Conservation (phyloP, 169 alveolate genomes). For the Hepatocystis sp. region DNA sequence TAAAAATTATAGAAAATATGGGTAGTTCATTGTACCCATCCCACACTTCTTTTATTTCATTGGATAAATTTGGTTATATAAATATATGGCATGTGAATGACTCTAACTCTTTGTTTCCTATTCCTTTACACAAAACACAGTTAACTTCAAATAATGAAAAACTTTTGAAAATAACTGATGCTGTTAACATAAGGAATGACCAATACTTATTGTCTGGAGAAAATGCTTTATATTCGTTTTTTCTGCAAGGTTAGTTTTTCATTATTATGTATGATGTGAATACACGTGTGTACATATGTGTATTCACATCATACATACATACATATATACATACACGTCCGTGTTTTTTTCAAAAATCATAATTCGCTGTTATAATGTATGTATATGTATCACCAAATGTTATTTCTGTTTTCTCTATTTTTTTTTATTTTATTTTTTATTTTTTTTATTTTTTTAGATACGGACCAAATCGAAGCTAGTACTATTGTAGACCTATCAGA, state of each 20-base stretch:
- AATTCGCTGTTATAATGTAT: too few species aligned
- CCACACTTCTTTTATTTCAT: slow-evolving; percentile 20
- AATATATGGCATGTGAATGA: slow-evolving; percentile 49
- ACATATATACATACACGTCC: too few species aligned
- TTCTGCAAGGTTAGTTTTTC: slow-evolving; percentile 30
- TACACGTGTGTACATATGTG: too few species aligned
- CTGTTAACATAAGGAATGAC: slow-evolving; percentile 12
- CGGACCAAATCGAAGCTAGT: too few species aligned
- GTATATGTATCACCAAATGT: too few species aligned
- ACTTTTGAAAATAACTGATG: slow-evolving; percentile 7
- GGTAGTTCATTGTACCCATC: slow-evolving; percentile 42
- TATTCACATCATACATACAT: too few species aligned
- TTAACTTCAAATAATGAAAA: not conserved
- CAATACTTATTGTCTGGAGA: slow-evolving; percentile 13
- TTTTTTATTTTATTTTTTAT: too few species aligned
- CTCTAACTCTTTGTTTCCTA: slow-evolving; percentile 37
- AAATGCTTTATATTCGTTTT: slow-evolving; percentile 15
- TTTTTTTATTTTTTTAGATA: too few species aligned
- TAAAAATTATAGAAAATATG: slow-evolving; percentile 42
- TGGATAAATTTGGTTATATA: slow-evolving; percentile 56
- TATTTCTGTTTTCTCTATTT: too few species aligned
- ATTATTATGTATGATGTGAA: too few species aligned
- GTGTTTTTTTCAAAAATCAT: too few species aligned
- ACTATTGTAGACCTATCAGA: not conserved
- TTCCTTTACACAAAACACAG: slow-evolving; percentile 12